Evolutionary conservation across 768 basidiomycete species (phyloP).

Genomic region (Lentinula detonsa): DNA sequence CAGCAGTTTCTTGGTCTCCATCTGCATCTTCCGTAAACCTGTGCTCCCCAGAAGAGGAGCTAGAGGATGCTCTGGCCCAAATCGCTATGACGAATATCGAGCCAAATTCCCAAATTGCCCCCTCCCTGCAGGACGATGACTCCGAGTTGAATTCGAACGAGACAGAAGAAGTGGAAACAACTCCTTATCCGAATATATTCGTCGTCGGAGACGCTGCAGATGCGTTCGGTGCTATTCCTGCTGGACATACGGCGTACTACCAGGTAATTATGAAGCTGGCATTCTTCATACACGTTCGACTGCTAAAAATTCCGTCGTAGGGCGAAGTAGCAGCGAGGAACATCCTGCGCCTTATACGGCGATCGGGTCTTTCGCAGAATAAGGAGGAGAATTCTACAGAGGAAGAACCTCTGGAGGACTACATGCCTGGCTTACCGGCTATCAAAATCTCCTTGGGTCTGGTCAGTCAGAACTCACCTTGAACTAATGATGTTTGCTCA

Average conservation of each 20-base stretch:
- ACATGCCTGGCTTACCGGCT: conserved; percentile 39
- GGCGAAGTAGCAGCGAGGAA: conserved; percentile 51
- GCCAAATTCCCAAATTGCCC: too few relatives aligned
- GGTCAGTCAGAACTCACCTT: conserved; percentile 23
- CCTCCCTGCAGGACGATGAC: neutral
- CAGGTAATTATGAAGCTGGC: conserved; percentile 25
- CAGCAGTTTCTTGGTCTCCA: neutral
- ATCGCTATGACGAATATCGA: neutral
- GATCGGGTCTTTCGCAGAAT: conserved; percentile 8
- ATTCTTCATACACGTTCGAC: neutral
- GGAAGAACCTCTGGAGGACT: conserved; percentile 32
- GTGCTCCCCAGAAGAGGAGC: neutral
- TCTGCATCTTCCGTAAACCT: neutral
- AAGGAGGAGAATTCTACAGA: too few relatives aligned
- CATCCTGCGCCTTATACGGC: conserved; percentile 37
- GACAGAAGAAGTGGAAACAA: conserved; percentile 10
- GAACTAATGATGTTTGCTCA: neutral
- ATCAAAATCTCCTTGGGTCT: conserved; percentile 63
- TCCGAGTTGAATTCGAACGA: neutral
- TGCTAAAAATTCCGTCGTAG: conserved; percentile 12
- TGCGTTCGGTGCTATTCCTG: conserved; percentile 57
- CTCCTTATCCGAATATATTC: conserved; percentile 50
- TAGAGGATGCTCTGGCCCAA: neutral
- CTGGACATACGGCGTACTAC: conserved; percentile 50
- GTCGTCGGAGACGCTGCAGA: conserved; percentile 60